Base-by-base conservation (phyloP, 805 yeast genomes). In the Yarrowia phangngaensis region DNA sequence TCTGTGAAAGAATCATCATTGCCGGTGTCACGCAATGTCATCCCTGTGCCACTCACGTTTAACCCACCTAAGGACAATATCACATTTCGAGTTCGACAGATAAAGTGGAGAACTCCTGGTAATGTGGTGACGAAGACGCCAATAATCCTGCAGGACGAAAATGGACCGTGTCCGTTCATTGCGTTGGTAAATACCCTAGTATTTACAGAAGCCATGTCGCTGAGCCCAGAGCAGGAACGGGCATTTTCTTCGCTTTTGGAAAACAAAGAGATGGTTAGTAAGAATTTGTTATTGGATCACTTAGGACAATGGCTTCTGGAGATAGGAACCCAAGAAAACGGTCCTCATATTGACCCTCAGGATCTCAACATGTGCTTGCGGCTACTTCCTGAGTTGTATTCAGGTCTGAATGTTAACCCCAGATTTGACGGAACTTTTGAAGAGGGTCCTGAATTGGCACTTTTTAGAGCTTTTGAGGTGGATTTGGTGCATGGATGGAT, bases 131-230 rank as follows among this genome's bases (percentile, higher is more conserved):
- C 30, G 29, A 51, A 51, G 14, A 27, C 47, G 1, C 31, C 65
- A 1, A 76, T 88, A 24, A 66, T 89, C 3, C 64, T 86, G 15
- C 96, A 88, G 66, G 84, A 85, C 54, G 70, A 67, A 38, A 86
- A 87, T 59, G 96, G 96, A 0, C 95, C 96, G 0, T 88, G 95
- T 60, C 94, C 95, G 2, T 64, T 89, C 28, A 73, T 89, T 11
- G 89, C 95, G 0, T 65, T 89, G 30, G 72, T 78, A 40, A 89
- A 89, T 60, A 75, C 86, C 0, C 61, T 89, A 12, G 61, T 86
- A 6, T 63, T 88, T 14, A 66, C 64, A 2, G 60, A 14, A 58
- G 65, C 26, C 19, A 45, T 45, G 38, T 45, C 40, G 8, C 50
- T 32, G 8, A 19, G 4, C 35, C 35, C 1, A 29, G 35, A 5